Percentiles rank a stretch among this genome's conserved stretches.
Evolutionary conservation across 805 yeast species (phyloP).

Genomic region (Yarrowia keelungensis): DNA sequence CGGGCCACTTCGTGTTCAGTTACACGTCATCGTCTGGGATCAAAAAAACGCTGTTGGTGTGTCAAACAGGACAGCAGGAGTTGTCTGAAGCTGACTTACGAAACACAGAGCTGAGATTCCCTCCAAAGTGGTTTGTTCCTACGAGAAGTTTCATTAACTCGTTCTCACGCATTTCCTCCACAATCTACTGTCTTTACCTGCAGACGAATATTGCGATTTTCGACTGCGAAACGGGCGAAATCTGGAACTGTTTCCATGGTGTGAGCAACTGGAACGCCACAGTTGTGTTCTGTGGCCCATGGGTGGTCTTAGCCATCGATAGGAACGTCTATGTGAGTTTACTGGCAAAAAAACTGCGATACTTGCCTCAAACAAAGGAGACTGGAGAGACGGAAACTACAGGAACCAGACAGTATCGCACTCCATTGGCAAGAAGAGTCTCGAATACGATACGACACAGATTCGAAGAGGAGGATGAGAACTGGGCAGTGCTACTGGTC

Average conservation of each 20-base stretch:
- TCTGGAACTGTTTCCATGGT: conserved; percentile 37
- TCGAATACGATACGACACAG: conserved; percentile 16
- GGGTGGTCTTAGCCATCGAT: conserved; percentile 31
- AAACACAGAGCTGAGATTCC: conserved; percentile 6
- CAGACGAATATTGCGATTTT: conserved; percentile 32
- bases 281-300: conserved; percentile 28
- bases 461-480: conserved; percentile 20
- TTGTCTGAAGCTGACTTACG: neutral
- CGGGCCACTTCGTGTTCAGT: conserved; percentile 19
- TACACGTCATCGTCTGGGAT: conserved; percentile 2
- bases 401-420: neutral
- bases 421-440: conserved; percentile 9
- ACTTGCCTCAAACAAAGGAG: neutral
- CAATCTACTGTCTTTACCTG: conserved; percentile 20
- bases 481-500: conserved; percentile 29
- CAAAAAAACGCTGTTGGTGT: conserved; percentile 19
- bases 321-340: conserved; percentile 25
- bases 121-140: conserved; percentile 27
- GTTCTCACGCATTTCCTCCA: conserved; percentile 5
- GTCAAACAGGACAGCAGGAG: conserved; percentile 14
- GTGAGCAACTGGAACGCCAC: conserved; percentile 36
- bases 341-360: conserved; percentile 15
- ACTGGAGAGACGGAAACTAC: neutral
- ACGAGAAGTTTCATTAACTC: conserved; percentile 35
- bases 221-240: conserved; percentile 29